A percentile compares a stretch with the other conserved stretches of the same genome.
These are phyloP conservation scores for Sporothrix globosa DNA, from an alignment of 2,329 filamentous ascomycete genomes.

Conservation along the genomic window DNA sequence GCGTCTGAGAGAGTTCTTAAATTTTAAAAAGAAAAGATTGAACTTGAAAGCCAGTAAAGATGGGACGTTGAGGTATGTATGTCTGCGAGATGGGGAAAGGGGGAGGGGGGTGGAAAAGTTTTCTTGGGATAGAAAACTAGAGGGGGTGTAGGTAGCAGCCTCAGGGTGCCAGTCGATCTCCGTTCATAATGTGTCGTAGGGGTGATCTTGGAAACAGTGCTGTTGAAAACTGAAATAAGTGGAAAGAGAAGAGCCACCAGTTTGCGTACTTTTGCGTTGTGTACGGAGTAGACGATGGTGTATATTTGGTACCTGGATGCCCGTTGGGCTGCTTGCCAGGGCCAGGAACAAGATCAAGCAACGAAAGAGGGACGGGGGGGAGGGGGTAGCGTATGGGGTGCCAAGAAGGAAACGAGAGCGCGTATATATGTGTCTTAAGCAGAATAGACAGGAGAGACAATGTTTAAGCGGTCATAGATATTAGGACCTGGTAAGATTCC, in stretches of 20 bases:
- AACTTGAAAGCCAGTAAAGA: slow-evolving; percentile 26
- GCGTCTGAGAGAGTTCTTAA: slow-evolving; percentile 21
- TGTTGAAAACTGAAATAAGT: slow-evolving; percentile 22
- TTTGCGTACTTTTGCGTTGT: slow-evolving; percentile 23
- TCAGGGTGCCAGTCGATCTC: slow-evolving; percentile 23
- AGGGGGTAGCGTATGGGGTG: slow-evolving; percentile 22
- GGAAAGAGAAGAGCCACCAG: slow-evolving; percentile 15
- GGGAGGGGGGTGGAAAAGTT: slow-evolving; percentile 27
- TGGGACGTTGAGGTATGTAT: slow-evolving; percentile 30
- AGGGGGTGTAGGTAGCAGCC: slow-evolving; percentile 26
- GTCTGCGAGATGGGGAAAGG: slow-evolving; percentile 25
- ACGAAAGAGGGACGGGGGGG: not conserved
- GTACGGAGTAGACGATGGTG: slow-evolving; percentile 15
- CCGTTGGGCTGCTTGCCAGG: slow-evolving; percentile 29
- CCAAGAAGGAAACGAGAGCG: slow-evolving; percentile 13
- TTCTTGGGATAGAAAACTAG: slow-evolving; percentile 11
- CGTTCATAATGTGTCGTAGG: slow-evolving; percentile 13
- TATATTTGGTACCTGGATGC: slow-evolving; percentile 29
- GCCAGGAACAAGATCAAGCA: slow-evolving; percentile 25
- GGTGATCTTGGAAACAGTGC: slow-evolving; percentile 16
- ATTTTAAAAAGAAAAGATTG: slow-evolving; percentile 7
- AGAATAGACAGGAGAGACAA: slow-evolving; percentile 14
- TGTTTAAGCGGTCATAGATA: slow-evolving; percentile 31
- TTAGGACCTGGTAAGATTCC: slow-evolving; percentile 33
- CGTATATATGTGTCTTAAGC: not conserved